A percentile compares a stretch with the other conserved stretches of the same genome.
Evolutionary conservation across 2,329 filamentous ascomycete genomes (phyloP).

Genomic region (Aspergillus unguis): DNA sequence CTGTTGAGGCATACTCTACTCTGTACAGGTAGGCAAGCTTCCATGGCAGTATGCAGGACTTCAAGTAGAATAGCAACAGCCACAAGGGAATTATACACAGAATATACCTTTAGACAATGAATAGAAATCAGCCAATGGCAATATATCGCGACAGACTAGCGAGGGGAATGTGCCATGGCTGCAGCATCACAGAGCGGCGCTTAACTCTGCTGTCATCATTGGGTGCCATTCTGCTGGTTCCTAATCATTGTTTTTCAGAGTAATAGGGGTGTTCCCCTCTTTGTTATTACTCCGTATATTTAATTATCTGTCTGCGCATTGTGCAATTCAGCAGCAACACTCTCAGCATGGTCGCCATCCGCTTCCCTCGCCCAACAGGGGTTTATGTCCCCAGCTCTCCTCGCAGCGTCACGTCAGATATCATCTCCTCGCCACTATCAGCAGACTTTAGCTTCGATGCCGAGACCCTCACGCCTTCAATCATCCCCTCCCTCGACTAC

Average conservation of each 20-base stretch:
- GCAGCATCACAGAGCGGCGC: constrained; percentile 8
- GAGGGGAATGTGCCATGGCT: constrained; percentile 10
- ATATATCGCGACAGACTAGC: constrained; percentile 2
- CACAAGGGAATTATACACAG: no score
- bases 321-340: background rate
- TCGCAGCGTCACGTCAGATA: constrained; percentile 37
- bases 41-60: no score
- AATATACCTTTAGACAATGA: no score
- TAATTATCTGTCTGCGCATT: background rate
- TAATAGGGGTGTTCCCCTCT: background rate
- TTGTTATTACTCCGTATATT: background rate
- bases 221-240: constrained; percentile 8
- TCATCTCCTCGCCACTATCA: constrained; percentile 43
- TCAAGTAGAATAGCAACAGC: no score
- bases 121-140: background rate
- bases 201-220: constrained; percentile 2
- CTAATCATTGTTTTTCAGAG: background rate
- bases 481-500: constrained; percentile 41
- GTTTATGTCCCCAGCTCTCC: constrained; percentile 36
- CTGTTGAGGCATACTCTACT: no score
- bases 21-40: no score
- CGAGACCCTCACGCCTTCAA: constrained; percentile 34
- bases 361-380: constrained; percentile 34
- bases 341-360: constrained; percentile 33
- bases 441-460: constrained; percentile 38